Evolutionary conservation across 1,284 basidiomycete genomes (phyloP).

Genomic region (Puccinia hordei): DNA sequence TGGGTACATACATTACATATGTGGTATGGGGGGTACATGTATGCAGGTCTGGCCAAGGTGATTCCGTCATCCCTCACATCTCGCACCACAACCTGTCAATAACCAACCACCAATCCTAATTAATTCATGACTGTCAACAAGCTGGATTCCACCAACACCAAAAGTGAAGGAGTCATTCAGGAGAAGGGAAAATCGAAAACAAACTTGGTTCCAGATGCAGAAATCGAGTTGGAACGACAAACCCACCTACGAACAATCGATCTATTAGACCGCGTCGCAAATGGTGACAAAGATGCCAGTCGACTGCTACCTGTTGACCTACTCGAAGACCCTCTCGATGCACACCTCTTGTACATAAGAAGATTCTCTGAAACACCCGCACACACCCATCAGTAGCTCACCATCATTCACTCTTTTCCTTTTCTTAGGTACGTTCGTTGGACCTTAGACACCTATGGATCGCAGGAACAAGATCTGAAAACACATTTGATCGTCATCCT

Average conservation of each 20-base stretch:
- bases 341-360: slow-evolving; percentile 34
- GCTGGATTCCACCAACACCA: not conserved
- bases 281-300: slow-evolving; percentile 23
- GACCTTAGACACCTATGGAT: slow-evolving; percentile 59
- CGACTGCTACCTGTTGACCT: slow-evolving; percentile 25
- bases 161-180: not conserved
- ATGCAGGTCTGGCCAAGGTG: too few relatives aligned
- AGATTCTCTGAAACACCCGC: too few relatives aligned
- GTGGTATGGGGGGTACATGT: too few relatives aligned
- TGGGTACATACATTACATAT: too few relatives aligned
- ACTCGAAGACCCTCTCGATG: slow-evolving; percentile 47
- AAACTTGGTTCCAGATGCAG: not conserved
- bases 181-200: not conserved
- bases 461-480: slow-evolving; percentile 56
- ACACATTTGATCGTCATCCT: slow-evolving; percentile 69
- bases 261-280: slow-evolving; percentile 27
- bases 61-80: not conserved
- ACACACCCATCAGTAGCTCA: not conserved
- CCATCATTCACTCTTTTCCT: slow-evolving; percentile 32
- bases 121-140: not conserved
- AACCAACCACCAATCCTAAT: not conserved
- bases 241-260: slow-evolving; percentile 27
- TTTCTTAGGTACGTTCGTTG: slow-evolving; percentile 59
- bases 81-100: not conserved
- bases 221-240: slow-evolving; percentile 38